Base-by-base conservation (phyloP, 2,329 filamentous ascomycete genomes). In the Claviceps citrina region DNA sequence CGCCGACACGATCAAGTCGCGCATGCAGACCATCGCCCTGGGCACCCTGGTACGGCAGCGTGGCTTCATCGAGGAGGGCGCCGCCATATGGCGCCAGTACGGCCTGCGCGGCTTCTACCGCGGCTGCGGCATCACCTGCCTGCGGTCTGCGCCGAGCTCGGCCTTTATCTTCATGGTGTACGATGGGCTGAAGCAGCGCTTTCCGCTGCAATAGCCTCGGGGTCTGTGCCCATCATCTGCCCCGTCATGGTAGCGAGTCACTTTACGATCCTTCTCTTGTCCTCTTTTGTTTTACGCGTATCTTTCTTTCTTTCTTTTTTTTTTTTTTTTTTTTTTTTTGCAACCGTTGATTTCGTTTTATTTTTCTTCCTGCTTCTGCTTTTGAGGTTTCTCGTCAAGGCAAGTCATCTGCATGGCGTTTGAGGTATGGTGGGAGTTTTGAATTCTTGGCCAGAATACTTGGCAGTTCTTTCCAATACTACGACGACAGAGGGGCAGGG, bases 121-220 rank as follows among this genome's bases (percentile, higher is more conserved):
- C 39, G 91, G 91, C 3, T 98, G 91, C 52, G 91, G 91, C 25
- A 91, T 98, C 48, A 98, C 91, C 0, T 85, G 91, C 34, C 68
- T 78, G 25, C 75, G 91, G 44, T 82, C 86, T 27, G 87, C 86
- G 25, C 91, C 91, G 3, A 95, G 87, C 59, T 95, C 87, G n/a
- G 91, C 91, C 7, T 86, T 96, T 54, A 98, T 98, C 44, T 98
- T 98, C 54, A 87, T 91, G 45, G 78, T 96, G 45, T 96, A 87
- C 56, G 91, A 96, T 61, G 81, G 78, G 12, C 60, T 98, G 58
- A 86, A 86, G 64, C 70, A 68, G 46, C 65, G 76, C 49, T 70
- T 91, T 52, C 67, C 72, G 26, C 50, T 73, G 48, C 59, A 63
- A 43, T 62, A 49, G 45, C 10, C 10, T n/a, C 2, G 28, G 28